Evolutionary conservation across 1,284 basidiomycete species (phyloP), one percentile per base, ranked within the genome.

Genomic region (Omphalotus olearius): DNA sequence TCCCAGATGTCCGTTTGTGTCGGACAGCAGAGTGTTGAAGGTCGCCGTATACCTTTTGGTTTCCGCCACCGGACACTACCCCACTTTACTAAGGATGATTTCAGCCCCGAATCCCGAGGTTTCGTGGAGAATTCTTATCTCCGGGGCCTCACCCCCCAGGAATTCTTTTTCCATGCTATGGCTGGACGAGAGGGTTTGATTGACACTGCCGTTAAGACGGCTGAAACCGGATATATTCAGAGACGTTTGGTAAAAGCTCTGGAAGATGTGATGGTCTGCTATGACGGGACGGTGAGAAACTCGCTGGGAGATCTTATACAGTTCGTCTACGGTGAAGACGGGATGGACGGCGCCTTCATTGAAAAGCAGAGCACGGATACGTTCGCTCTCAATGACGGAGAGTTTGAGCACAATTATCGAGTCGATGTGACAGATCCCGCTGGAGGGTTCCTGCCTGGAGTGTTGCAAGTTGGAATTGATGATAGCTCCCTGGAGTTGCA

Each of bases 101-200:
- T 97, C 72, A 94, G 93, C 64, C 95, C 97, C 2, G 95, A 99
- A 65, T 88, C 94, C n/a, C 86, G 96, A 55, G 97, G 97, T 9
- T 99, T 99, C 69, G 96, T 99, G 56, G 97, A 99, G 68, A 99
- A 99, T 69, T 99, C 97, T n/a, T 99, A 99, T 65, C 78, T 99
- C 26, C 89, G 96, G 59, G 97, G 97, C 45, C 69, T 99, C 56
- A 99, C 96, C 0, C 95, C 97, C 0, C 95, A 98, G 62, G 97
- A 99, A 66, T 99, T 95, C 80, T 99, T 99, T 81, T 99, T 99
- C 85, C 97, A 99, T 72, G 97, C 97, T 51, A 99, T 99, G 97
- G 96, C 96, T 63, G 97, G 97, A 74, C 89, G 97, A 64, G 97
- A 99, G 70, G 97, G 97, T 80, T 74, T 99, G 50, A 98, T 99